phyloP scores from a whole-genome alignment of 1,139 yeast genomes.

The Geotrichum restrictum region DNA sequence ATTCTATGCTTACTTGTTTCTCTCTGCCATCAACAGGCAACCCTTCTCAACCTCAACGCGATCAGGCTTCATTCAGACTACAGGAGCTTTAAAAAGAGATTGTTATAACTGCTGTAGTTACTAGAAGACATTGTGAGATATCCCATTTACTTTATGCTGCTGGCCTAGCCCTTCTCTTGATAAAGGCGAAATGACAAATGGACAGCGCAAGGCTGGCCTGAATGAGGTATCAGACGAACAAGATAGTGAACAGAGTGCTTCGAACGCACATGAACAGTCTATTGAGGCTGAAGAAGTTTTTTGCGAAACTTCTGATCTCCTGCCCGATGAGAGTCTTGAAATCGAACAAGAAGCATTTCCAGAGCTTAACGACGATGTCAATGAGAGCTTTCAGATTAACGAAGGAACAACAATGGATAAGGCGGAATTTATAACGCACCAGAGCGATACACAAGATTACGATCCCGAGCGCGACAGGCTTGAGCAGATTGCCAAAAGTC shows the following conservation, averaged over 20 bases:
- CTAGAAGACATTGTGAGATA: no score
- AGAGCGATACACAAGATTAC: conserved; percentile 5
- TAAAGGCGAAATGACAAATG: background rate
- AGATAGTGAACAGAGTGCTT: background rate
- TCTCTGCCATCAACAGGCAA: background rate
- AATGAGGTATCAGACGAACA: background rate
- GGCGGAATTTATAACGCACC: conserved; percentile 19
- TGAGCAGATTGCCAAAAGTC: conserved; percentile 2
- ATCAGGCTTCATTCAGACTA: no score
- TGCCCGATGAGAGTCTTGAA: background rate
- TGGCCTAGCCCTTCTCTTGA: no score
- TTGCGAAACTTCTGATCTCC: background rate
- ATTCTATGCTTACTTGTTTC: background rate
- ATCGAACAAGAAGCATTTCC: conserved; percentile 11
- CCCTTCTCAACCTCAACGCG: background rate
- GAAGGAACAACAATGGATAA: conserved; percentile 18
- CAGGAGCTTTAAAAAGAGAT: no score
- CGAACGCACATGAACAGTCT: background rate
- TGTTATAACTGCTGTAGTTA: no score
- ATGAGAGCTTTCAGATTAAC: conserved; percentile 10
- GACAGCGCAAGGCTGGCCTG: background rate
- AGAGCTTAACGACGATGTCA: background rate
- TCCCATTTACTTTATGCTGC: no score
- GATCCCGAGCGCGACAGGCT: conserved; percentile 9
- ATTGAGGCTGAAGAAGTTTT: background rate